Conservation (phyloP, 352 stramenopile species). For the Globisporangium rhizosaccharum region DNA sequence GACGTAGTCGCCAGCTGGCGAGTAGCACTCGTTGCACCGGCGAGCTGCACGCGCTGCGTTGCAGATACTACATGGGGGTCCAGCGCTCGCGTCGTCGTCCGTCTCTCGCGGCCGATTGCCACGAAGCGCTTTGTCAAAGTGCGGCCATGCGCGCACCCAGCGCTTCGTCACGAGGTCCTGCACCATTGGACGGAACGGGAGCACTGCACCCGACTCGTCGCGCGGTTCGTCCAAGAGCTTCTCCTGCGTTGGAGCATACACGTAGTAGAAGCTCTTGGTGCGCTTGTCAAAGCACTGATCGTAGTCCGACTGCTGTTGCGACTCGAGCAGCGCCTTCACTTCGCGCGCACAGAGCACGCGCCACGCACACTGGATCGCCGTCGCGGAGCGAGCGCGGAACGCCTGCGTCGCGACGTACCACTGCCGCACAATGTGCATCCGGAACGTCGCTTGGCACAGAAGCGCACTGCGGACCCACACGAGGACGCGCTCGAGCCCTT, state of each 20-base stretch:
- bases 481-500: conserved; percentile 52
- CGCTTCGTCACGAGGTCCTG: conserved; percentile 64
- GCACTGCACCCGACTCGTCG: conserved; percentile 37
- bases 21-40: conserved; percentile 67
- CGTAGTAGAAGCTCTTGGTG: conserved; percentile 51
- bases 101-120: not conserved
- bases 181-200: conserved; percentile 65
- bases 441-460: conserved; percentile 44
- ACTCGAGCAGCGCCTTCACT: conserved; percentile 30
- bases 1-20: conserved; percentile 51
- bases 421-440: conserved; percentile 46
- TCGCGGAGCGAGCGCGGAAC: conserved; percentile 28
- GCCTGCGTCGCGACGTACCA: conserved; percentile 46
- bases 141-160: conserved; percentile 69
- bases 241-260: conserved; percentile 64
- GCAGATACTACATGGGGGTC: conserved; percentile 46
- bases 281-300: conserved; percentile 57
- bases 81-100: conserved; percentile 6
- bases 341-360: conserved; percentile 32
- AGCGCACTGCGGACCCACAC: conserved; percentile 41
- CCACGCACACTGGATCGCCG: conserved; percentile 56
- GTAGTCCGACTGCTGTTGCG: conserved; percentile 63
- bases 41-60: conserved; percentile 48
- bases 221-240: conserved; percentile 53
- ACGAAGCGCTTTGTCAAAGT: conserved; percentile 19